A percentile compares a stretch with the other conserved stretches of the same genome.
Conservation (phyloP, 495 filamentous ascomycete species). For the Bombardia bombarda region DNA sequence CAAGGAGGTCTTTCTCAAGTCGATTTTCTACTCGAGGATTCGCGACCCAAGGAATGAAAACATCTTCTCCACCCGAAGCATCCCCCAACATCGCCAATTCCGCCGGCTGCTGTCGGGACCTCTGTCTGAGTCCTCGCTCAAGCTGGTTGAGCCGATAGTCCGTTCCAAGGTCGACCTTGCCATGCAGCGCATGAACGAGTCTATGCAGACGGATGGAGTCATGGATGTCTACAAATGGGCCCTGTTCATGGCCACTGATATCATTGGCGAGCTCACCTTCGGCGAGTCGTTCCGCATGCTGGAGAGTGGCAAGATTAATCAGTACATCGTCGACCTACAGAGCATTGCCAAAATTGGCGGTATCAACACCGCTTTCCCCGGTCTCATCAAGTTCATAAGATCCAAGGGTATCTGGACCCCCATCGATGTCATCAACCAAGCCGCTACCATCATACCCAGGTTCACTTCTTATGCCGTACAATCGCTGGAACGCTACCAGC, state of each 20-base stretch:
- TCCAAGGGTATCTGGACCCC: conserved; percentile 5
- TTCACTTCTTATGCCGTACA: conserved; percentile 28
- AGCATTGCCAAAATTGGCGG: conserved; percentile 17
- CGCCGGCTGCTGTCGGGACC: conserved; percentile 35
- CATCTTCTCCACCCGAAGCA: conserved; percentile 28
- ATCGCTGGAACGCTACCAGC: conserved; percentile 35
- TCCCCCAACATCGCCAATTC: conserved; percentile 27
- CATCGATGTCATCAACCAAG: background rate
- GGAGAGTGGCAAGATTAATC: conserved; percentile 36
- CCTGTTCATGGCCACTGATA: conserved; percentile 47
- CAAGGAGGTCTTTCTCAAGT: conserved; percentile 16
- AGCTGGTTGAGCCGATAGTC: conserved; percentile 30
- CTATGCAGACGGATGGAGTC: conserved; percentile 18
- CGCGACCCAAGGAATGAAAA: conserved; percentile 8
- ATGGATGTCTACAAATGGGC: conserved; percentile 50
- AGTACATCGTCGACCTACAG: conserved; percentile 34
- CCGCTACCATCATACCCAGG: background rate
- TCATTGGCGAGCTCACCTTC: conserved; percentile 47
- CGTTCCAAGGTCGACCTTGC: conserved; percentile 31
- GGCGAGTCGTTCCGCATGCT: conserved; percentile 47
- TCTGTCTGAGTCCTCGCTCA: conserved; percentile 40
- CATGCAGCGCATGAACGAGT: conserved; percentile 29
- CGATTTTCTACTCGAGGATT: conserved; percentile 13
- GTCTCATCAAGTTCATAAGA: conserved; percentile 10
- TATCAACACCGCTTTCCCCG: conserved; percentile 30